Base-by-base conservation (phyloP, 352 stramenopile species). In the Pythium angustatum region DNA sequence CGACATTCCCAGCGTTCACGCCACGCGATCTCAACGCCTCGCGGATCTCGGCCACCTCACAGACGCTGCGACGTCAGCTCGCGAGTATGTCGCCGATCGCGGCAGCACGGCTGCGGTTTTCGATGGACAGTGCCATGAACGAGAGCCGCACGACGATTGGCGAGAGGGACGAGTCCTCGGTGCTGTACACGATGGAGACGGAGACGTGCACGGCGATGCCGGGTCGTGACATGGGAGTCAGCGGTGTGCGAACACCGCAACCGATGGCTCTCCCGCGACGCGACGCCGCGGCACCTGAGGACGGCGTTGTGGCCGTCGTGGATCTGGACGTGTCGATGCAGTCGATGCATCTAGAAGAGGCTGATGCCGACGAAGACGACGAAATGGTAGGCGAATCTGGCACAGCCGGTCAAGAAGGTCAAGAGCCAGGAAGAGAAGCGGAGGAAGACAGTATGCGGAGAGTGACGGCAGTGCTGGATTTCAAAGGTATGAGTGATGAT, bases 251-350 rank as follows among this genome's bases (percentile, higher is more conserved):
- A 15, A 67, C 60, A 17, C 51, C 60, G 2, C 19, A 57, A 43
- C 26, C 43, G 2, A 44, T 36, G 50, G 19, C 50, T 9, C 38
- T 11, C 48, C 58, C 47, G 33, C 47, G 76, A 41, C 43, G 26
- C 15, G 31, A 41, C 8, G 11, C 22, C 2, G 15, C 56, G 53
- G n/a, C 66, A 30, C 66, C 48, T 21, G 40, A 11, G n/a, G 6
- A 21, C 40, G 49, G 55, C 44, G 15, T 19, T 6, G 50, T 53
- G 26, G 41, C 58, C 8, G 64, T 75, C 1, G 49, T 45, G 11
- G 66, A 86, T 55, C 66, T 91, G 30, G 76, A 91, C 55, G 75
- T 79, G 7, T 90, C 83, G 2, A 91, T 90, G 80, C 80, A 87
- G 27, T 87, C 77, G n/a, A 79, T 90, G 72, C 72, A 87, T 44